Evolutionary conservation across 2,329 filamentous ascomycete species (phyloP).

Genomic region (Phialophora expanda): DNA sequence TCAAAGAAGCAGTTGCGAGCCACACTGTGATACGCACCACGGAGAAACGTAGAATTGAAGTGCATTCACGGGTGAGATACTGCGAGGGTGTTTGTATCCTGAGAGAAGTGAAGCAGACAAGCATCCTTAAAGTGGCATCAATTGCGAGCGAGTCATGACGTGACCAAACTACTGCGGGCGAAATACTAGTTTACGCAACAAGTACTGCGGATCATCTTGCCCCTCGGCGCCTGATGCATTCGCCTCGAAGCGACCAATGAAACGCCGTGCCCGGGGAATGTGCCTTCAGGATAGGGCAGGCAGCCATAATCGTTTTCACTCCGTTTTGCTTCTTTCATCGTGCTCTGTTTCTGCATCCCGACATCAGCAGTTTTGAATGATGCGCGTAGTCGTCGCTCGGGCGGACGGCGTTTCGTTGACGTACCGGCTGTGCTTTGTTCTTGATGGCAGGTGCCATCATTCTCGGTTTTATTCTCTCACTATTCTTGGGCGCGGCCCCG

Average conservation of each 20-base stretch:
- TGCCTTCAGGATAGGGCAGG: not conserved
- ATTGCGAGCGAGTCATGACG: not conserved
- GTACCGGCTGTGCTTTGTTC: not conserved
- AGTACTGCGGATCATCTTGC: not conserved
- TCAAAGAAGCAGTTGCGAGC: not conserved
- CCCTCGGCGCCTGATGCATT: not conserved
- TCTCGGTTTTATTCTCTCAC: not conserved
- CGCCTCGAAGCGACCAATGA: not conserved
- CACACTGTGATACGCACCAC: not conserved
- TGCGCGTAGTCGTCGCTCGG: not conserved
- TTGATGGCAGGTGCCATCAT: slow-evolving; percentile 9
- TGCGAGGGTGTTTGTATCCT: not conserved
- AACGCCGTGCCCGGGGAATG: not conserved
- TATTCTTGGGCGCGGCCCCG: not conserved
- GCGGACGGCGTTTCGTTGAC: not conserved
- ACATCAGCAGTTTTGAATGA: not conserved
- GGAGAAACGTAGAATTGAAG: not conserved
- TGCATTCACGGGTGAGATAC: not conserved
- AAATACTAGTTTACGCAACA: not conserved
- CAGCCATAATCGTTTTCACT: not conserved
- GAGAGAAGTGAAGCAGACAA: not conserved
- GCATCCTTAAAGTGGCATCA: no score
- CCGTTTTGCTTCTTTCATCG: not conserved
- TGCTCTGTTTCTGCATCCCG: not conserved
- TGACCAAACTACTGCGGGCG: not conserved